Percentiles rank a stretch among this genome's conserved stretches.
phyloP scores from a whole-genome alignment of 2,329 filamentous ascomycete species.

The Cercospora zeae-maydis region DNA sequence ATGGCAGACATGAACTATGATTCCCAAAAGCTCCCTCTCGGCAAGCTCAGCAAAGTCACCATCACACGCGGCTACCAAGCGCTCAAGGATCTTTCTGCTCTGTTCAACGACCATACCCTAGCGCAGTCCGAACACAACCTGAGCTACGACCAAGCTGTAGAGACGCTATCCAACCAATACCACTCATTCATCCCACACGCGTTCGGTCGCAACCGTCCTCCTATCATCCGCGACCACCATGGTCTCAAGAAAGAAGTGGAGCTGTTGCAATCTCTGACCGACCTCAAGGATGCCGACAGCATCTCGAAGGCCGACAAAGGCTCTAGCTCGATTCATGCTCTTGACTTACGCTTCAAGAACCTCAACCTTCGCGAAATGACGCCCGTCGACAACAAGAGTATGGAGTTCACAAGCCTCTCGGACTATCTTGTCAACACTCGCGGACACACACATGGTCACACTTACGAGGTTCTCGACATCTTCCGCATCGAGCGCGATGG shows the following conservation, averaged over 20 bases:
- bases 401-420: slow-evolving; percentile 63
- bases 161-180: slow-evolving; percentile 70
- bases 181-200: slow-evolving; percentile 79
- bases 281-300: slow-evolving; percentile 77
- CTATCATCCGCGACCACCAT: slow-evolving; percentile 56
- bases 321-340: slow-evolving; percentile 52
- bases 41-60: slow-evolving; percentile 77
- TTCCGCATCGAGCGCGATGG: slow-evolving; percentile 77
- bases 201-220: slow-evolving; percentile 71
- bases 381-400: slow-evolving; percentile 54
- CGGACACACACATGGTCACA: slow-evolving; percentile 62
- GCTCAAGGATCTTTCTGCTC: slow-evolving; percentile 68
- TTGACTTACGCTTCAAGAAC: slow-evolving; percentile 70
- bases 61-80: slow-evolving; percentile 71
- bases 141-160: slow-evolving; percentile 44
- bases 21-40: slow-evolving; percentile 72
- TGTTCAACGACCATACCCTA: slow-evolving; percentile 56
- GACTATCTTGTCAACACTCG: slow-evolving; percentile 65
- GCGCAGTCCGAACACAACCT: slow-evolving; percentile 42
- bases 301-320: slow-evolving; percentile 65
- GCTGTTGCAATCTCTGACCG: slow-evolving; percentile 73
- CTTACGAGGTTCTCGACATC: slow-evolving; percentile 66
- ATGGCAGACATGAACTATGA: slow-evolving; percentile 66
- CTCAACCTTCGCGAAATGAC: slow-evolving; percentile 75
- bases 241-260: slow-evolving; percentile 73